Base-by-base conservation (phyloP, 495 filamentous ascomycete genomes). In the Xylaria flabelliformis region DNA sequence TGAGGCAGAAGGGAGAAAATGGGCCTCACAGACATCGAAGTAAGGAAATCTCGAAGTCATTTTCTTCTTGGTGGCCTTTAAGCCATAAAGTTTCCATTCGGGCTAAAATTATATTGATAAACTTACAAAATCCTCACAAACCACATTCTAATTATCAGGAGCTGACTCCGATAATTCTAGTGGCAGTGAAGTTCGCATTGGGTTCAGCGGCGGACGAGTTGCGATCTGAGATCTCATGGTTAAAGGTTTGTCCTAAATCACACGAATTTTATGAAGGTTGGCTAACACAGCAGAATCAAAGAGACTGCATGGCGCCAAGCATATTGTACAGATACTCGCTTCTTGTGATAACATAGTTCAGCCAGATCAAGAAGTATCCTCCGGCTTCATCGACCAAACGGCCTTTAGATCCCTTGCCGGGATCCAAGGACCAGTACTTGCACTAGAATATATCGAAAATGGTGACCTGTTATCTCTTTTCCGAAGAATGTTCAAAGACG, bases 391-490 rank as follows among this genome's bases (percentile, higher is more conserved):
- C n/a, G 61, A 64, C 17, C 42, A 36, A 50, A 65, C 63, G 29
- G 63, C 63, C 2, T 50, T 65, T 50, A 9, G 4, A 29, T 67
- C 26, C 1, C 64, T 53, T 17, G 64, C 64, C 8, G 44, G 48
- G 19, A n/a, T 67, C 6, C 3, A 24, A 41, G 64, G 64, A 36
- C 64, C 64, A 17, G 32, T 67, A 39, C 17, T 67, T 36, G 64
- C 44, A 39, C 46, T 67, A 9, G 64, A 67, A 46, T 67, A 67
- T 41, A 19, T 67, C 46, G 64, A 67, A 21, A 39, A 39, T 53
- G 46, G 64, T 10, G 32, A 53, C 24, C 12, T 67, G 64, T n/a
- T 51, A 10, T 5, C 26, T 39, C 19, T 53, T 53, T 67, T 67
- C 64, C 6, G 10, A 36, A 36, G 46, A 53, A 67, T 67, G 64